Evolutionary conservation across 371 early-diverging fungal genomes (phyloP).

Genomic region (Aphelidium insulamus): DNA sequence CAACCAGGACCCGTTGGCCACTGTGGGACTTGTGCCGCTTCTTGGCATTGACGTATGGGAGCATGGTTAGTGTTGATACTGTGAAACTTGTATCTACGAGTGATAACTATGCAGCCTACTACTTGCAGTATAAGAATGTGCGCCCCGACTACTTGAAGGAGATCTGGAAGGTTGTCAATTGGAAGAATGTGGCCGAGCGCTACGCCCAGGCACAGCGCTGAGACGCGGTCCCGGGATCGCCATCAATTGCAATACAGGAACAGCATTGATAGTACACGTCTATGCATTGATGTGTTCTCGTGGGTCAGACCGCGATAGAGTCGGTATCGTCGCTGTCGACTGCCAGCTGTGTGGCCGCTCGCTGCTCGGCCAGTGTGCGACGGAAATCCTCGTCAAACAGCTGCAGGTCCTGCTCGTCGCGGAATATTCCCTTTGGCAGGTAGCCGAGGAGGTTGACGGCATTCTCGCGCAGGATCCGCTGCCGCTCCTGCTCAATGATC

Average conservation of each 20-base stretch:
- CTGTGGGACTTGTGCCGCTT: conserved; percentile 49
- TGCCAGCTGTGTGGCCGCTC: no score
- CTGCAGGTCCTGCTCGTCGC: conserved; percentile 16
- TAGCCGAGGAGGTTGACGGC: conserved; percentile 16
- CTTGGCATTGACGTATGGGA: conserved; percentile 97
- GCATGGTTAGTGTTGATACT: conserved; percentile 18
- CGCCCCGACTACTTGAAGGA: conserved; percentile 85
- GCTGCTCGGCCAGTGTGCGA: no score
- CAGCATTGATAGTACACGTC: no score
- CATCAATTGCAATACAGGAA: no score
- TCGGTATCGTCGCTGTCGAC: no score
- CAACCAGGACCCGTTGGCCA: conserved; percentile 79
- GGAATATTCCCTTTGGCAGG: conserved; percentile 17
- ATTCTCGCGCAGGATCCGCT: conserved; percentile 23
- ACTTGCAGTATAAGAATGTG: conserved; percentile 91
- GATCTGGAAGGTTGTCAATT: conserved; percentile 93
- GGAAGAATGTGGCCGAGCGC: conserved; percentile 76
- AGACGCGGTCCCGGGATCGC: no score
- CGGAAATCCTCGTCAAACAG: conserved; percentile 25
- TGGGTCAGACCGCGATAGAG: no score
- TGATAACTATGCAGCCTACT: conserved; percentile 38
- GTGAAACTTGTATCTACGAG: not conserved
- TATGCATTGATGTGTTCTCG: no score
- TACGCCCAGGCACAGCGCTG: conserved; percentile 32
- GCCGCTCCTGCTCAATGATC: conserved; percentile 26